Conservation (phyloP, 257 asterid genomes). For the Echium plantagineum region DNA sequence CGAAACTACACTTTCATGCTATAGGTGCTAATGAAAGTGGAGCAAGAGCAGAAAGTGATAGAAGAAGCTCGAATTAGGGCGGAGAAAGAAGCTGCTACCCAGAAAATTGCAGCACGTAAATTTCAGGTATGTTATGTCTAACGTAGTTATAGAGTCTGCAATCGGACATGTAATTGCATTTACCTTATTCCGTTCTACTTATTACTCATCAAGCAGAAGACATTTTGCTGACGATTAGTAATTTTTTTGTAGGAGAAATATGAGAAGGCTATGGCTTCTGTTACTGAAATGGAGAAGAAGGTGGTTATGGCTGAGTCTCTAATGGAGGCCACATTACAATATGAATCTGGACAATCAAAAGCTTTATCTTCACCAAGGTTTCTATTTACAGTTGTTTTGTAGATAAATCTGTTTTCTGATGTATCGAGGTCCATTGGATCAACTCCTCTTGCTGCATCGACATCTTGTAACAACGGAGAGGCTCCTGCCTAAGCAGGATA, state of each 20-base stretch:
- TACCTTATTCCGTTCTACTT: too few relatives aligned
- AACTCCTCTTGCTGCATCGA: too few relatives aligned
- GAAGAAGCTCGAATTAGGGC: slow-evolving; percentile 73
- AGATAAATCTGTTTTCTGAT: background rate
- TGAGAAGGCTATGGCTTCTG: slow-evolving; percentile 39
- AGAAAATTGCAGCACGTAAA: slow-evolving; percentile 34
- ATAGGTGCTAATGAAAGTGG: slow-evolving; percentile 79
- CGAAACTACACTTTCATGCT: background rate
- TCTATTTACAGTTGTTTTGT: background rate
- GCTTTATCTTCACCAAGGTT: slow-evolving; percentile 66
- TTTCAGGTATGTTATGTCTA: slow-evolving; percentile 40
- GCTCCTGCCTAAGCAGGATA: too few relatives aligned
- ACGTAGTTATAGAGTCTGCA: too few relatives aligned
- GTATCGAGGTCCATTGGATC: too few relatives aligned
- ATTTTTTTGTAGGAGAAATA: slow-evolving; percentile 51
- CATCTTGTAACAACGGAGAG: too few relatives aligned
- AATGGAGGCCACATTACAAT: slow-evolving; percentile 82
- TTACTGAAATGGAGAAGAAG: slow-evolving; percentile 64
- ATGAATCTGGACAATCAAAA: slow-evolving; percentile 78
- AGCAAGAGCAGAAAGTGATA: slow-evolving; percentile 70
- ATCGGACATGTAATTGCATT: too few relatives aligned
- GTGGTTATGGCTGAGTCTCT: slow-evolving; percentile 82
- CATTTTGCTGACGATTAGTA: background rate
- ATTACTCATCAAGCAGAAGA: too few relatives aligned
- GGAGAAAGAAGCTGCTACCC: slow-evolving; percentile 64